phyloP scores from a whole-genome alignment of 176 grass and related monocot genomes.

The Puccinellia tenuiflora region DNA sequence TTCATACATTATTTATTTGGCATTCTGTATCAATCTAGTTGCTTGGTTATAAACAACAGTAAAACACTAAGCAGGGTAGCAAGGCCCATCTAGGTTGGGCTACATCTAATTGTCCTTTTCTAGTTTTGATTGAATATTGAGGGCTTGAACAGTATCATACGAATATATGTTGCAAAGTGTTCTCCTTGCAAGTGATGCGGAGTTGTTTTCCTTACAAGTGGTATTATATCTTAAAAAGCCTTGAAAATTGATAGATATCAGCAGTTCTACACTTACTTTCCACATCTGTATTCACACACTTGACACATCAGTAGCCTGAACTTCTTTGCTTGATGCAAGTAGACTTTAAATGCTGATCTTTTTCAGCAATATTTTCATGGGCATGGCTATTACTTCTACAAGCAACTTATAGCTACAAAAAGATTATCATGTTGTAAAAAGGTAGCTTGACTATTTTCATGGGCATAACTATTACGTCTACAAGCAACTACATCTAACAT shows the following conservation, averaged over 20 bases:
- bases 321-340: neutral
- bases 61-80: neutral
- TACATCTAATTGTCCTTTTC: neutral
- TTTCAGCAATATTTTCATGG: neutral
- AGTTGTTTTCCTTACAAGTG: neutral
- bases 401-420: neutral
- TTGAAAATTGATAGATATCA: neutral
- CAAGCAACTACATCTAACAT: neutral
- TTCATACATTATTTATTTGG: neutral
- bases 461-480: neutral
- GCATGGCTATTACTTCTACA: neutral
- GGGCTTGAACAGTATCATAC: no score
- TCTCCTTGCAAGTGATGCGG: neutral
- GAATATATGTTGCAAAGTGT: neutral
- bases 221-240: neutral
- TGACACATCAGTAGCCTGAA: neutral
- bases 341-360: neutral
- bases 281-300: neutral
- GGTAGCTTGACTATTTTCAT: no score
- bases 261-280: neutral
- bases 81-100: no score
- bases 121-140: no score
- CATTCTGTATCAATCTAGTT: neutral
- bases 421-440: neutral
- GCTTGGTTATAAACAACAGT: constrained; percentile 2